Evolutionary conservation across 2,329 filamentous ascomycete species (phyloP).

Genomic region (Celoporthe dispersa): DNA sequence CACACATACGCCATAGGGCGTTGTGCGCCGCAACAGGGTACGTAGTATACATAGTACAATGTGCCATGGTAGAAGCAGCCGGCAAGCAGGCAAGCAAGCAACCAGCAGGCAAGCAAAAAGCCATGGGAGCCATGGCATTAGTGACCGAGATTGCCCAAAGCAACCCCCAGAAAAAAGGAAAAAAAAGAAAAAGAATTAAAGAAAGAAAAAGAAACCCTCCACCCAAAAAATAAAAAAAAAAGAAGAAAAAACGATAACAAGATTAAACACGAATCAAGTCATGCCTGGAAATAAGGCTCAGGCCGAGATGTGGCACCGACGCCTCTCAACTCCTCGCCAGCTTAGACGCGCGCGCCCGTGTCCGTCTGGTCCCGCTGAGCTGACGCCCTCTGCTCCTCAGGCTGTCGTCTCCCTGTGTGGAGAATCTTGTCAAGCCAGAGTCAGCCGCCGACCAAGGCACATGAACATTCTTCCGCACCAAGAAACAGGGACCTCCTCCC

Average conservation of each 20-base stretch:
- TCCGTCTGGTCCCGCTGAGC: conserved; percentile 9
- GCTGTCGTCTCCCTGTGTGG: conserved; percentile 25
- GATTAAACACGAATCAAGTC: not conserved
- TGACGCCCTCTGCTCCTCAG: not conserved
- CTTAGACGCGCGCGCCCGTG: conserved; percentile 23
- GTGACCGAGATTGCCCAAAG: conserved; percentile 40
- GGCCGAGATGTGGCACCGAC: conserved; percentile 28
- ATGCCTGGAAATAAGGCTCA: conserved; percentile 29
- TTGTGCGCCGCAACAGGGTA: conserved; percentile 24
- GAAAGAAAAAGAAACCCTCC: too few species aligned
- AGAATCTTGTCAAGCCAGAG: conserved; percentile 19
- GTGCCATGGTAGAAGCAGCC: conserved; percentile 27
- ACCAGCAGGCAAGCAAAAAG: not conserved
- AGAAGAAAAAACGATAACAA: too few species aligned
- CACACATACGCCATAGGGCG: conserved; percentile 36
- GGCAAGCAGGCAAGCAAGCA: not conserved
- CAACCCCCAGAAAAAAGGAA: conserved; percentile 12
- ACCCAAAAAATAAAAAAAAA: not conserved
- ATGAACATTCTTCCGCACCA: too few species aligned
- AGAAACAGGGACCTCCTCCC: too few species aligned
- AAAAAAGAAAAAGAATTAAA: not conserved
- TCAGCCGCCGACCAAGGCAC: conserved; percentile 1
- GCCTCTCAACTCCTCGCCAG: conserved; percentile 1
- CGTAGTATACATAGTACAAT: not conserved
- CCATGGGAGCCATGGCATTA: conserved; percentile 30